Evolutionary conservation across 1,284 basidiomycete species (phyloP), one percentile per base, ranked within the genome.

Genomic region (Leccinum solheimii): DNA sequence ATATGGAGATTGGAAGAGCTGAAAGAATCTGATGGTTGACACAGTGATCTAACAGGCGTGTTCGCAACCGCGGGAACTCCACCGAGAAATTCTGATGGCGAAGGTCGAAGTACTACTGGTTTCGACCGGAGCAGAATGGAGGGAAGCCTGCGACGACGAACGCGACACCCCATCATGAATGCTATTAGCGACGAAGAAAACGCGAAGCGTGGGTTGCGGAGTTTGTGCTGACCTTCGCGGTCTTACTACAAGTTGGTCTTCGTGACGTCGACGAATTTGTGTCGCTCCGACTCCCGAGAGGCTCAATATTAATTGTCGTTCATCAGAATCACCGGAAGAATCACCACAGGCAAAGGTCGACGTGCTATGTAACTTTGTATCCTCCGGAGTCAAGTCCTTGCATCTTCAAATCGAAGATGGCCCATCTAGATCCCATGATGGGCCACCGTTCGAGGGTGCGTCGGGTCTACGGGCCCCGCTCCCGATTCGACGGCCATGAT

Each of bases 351-450:
- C 9, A 16, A 36, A 19, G 21, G 32, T 57, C 54, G 27, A 57
- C 10, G 19, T 5, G 14, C n/a, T 10, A 27, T 38, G 36, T 16
- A 38, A n/a, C 5, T 8, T 19, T 13, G n/a, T 16, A 26, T 23
- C 43, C 52, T 36, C 13, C 34, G 1, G 6, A 36, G 34, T 53
- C 19, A 27, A 58, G 16, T 21, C 2, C 58, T 1, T 58, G 7
- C 56, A n/a, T 63, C 55, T 21, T 63, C 51, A 3, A 45, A 45
- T 27, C 45, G 48, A 21, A 19, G 49, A 30, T 10, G 55, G 23
- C 49, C 26, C 23, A 58, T 57, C 57, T 14, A 45, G 57, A 34
- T 59, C 53, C 2, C n/a, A 9, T n/a, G 40, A 30, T 45, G 21
- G 8, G 13, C 10, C 4, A 40, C 38, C 8, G 1, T 16, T 40